phyloP scores from a whole-genome alignment of 768 basidiomycete species.

The Suillus cothurnatus region DNA sequence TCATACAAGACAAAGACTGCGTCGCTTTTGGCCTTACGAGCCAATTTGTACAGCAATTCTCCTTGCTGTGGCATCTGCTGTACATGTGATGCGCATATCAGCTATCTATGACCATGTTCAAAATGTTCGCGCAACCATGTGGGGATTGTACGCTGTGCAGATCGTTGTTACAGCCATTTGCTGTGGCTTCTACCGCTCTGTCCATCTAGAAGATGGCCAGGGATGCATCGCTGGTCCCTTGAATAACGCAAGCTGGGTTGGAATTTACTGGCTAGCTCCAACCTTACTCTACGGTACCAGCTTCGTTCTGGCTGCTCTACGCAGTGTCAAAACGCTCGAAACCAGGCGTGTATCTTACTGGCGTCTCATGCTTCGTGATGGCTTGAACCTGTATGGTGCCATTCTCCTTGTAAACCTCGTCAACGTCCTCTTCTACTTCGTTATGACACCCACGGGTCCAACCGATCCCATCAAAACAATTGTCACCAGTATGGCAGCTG shows the following conservation, averaged over 20 bases:
- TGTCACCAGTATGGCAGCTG: conserved; percentile 83
- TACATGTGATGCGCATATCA: conserved; percentile 78
- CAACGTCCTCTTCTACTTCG: conserved; percentile 89
- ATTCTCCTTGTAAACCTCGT: conserved; percentile 79
- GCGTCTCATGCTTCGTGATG: conserved; percentile 91
- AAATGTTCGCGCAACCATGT: conserved; percentile 55
- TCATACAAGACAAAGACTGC: conserved; percentile 56
- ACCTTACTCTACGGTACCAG: conserved; percentile 58
- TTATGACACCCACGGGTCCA: conserved; percentile 63
- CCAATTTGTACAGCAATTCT: conserved; percentile 84
- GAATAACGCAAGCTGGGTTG: conserved; percentile 67
- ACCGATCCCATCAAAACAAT: conserved; percentile 79
- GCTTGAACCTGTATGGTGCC: conserved; percentile 83
- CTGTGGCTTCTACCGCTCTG: conserved; percentile 82
- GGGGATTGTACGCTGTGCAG: conserved; percentile 64
- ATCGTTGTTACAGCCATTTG: conserved; percentile 70
- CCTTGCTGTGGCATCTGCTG: conserved; percentile 65
- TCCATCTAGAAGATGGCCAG: conserved; percentile 71
- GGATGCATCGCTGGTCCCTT: conserved; percentile 87
- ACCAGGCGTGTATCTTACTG: conserved; percentile 62
- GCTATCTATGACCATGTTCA: conserved; percentile 75
- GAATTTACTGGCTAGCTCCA: conserved; percentile 81
- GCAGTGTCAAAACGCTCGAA: conserved; percentile 26
- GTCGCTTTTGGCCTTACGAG: conserved; percentile 79
- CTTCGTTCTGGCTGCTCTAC: conserved; percentile 25